A percentile compares a stretch with the other conserved stretches of the same genome.
Evolutionary conservation across 371 early-diverging fungal species (phyloP).

Genomic region (Mucor indicus): DNA sequence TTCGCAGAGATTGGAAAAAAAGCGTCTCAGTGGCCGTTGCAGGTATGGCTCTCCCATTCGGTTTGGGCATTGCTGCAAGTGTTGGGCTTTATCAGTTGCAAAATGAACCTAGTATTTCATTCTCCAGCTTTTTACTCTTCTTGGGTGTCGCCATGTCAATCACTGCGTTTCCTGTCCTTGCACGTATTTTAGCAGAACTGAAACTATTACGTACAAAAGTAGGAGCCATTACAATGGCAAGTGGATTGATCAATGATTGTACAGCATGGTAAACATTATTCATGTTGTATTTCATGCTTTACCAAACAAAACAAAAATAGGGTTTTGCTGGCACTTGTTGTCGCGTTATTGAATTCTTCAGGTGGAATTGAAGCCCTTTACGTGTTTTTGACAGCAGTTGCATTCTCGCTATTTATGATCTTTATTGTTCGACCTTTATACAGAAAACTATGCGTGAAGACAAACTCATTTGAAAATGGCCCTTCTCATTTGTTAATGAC

Average conservation of each 20-base stretch:
- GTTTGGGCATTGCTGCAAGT: constrained; percentile 69
- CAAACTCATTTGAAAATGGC: constrained; percentile 54
- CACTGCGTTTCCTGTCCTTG: constrained; percentile 91
- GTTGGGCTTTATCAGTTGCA: constrained; percentile 63
- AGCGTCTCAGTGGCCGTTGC: constrained; percentile 59
- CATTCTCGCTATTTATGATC: constrained; percentile 60
- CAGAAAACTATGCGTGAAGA: constrained; percentile 35
- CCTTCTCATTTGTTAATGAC: constrained; percentile 67
- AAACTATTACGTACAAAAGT: constrained; percentile 79
- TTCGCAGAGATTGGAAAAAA: constrained; percentile 43
- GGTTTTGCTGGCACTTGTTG: constrained; percentile 74
- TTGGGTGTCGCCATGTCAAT: constrained; percentile 89
- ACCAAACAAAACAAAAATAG: constrained; percentile 5
- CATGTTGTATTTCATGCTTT: background rate
- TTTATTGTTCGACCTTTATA: constrained; percentile 59
- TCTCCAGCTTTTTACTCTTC: constrained; percentile 75
- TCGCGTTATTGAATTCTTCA: constrained; percentile 69
- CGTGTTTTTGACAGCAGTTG: constrained; percentile 64
- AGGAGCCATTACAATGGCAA: constrained; percentile 80
- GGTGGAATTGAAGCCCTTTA: constrained; percentile 67
- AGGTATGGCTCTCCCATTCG: constrained; percentile 78
- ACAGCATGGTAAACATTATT: constrained; percentile 68
- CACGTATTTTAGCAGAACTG: constrained; percentile 87
- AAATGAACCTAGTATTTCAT: constrained; percentile 42
- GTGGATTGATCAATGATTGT: constrained; percentile 87